A percentile compares a stretch with the other conserved stretches of the same genome.
phyloP scores from a whole-genome alignment of 2,329 filamentous ascomycete genomes.

The Fusarium zealandicum region DNA sequence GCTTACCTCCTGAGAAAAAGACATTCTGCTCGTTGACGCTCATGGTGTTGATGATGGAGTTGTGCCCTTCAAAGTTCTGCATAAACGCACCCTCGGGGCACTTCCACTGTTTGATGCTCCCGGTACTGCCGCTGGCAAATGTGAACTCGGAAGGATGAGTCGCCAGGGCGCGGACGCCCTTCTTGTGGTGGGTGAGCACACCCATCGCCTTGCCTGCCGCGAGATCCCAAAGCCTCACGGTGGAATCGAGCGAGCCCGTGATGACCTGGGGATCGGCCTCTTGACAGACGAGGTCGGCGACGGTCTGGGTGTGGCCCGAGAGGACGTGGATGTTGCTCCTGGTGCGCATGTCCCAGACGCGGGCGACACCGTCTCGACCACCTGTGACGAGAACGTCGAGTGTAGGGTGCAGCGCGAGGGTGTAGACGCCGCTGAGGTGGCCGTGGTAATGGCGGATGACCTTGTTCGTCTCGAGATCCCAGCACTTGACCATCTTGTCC shows the following conservation, averaged over 20 bases:
- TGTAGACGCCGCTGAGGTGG: constrained; percentile 95
- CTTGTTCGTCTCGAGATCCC: constrained; percentile 99
- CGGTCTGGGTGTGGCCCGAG: constrained; percentile 87
- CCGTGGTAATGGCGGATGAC: constrained; percentile 98
- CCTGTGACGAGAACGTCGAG: constrained; percentile 95
- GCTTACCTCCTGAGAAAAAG: constrained; percentile 80
- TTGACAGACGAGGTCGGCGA: constrained; percentile 89
- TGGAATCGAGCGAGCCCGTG: constrained; percentile 88
- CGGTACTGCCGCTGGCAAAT: constrained; percentile 89
- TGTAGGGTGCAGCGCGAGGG: constrained; percentile 89
- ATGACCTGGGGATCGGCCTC: constrained; percentile 97
- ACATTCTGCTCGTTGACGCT: constrained; percentile 95
- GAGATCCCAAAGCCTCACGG: constrained; percentile 92
- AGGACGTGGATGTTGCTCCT: constrained; percentile 95
- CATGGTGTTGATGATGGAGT: constrained; percentile 93
- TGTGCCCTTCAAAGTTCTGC: constrained; percentile 98
- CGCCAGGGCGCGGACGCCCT: constrained; percentile 86
- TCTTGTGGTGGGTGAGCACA: constrained; percentile 97
- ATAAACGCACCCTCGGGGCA: constrained; percentile 98
- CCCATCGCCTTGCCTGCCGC: constrained; percentile 96
- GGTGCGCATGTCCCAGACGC: constrained; percentile 99
- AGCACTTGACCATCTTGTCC: constrained; percentile 99
- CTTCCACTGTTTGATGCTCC: constrained; percentile 99
- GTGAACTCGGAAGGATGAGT: constrained; percentile 94
- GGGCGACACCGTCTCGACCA: constrained; percentile 89